Percentiles rank a stretch among this genome's conserved stretches.
Evolutionary conservation across 768 basidiomycete genomes (phyloP).

Genomic region (Trametes cingulata): DNA sequence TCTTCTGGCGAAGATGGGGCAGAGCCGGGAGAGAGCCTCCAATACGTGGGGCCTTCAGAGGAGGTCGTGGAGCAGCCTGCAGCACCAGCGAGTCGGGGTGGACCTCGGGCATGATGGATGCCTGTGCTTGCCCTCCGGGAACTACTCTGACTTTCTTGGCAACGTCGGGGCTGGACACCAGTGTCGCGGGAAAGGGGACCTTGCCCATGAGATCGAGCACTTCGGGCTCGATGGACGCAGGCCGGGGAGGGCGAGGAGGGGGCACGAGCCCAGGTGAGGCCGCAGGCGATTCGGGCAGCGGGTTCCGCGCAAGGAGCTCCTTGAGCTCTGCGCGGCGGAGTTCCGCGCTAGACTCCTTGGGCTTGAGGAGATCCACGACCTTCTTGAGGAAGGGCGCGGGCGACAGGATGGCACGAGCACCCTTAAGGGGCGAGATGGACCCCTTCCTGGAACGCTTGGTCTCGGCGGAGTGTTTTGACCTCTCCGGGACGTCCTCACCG

Average conservation of each 20-base stretch:
- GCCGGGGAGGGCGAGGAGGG: slow-evolving; percentile 1
- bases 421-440: background rate
- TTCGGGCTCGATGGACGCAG: background rate
- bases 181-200: background rate
- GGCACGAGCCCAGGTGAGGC: background rate
- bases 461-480: background rate
- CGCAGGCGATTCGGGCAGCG: background rate
- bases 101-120: background rate
- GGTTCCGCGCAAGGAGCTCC: background rate
- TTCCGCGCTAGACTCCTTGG: background rate
- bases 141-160: background rate
- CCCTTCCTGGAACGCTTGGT: background rate
- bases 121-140: background rate
- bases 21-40: background rate
- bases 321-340: background rate
- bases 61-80: background rate
- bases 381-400: background rate
- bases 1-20: background rate
- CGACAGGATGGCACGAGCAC: background rate
- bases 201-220: background rate
- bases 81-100: background rate
- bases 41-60: background rate
- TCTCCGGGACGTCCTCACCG: background rate
- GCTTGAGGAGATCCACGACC: background rate
- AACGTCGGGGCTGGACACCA: background rate